Evolutionary conservation across 768 basidiomycete species (phyloP), one percentile per base, ranked within the genome.

Genomic region (Boletus reticuloceps): DNA sequence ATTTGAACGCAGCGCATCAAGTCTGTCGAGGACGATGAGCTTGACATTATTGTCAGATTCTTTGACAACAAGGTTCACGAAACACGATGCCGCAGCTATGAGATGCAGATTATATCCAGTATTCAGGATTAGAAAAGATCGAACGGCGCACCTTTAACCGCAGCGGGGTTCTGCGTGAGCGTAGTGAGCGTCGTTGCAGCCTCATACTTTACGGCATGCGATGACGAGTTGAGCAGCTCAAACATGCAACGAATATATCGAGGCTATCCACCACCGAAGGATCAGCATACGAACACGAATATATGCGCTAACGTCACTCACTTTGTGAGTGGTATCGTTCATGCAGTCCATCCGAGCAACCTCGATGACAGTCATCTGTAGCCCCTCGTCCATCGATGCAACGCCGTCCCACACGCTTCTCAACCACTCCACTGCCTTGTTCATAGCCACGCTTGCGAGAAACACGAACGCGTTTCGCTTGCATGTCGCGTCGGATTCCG

Each of bases 31-130:
- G 17, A 98, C 96, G 55, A 98, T 98, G 43, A 98, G 82, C 73
- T 98, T 98, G 72, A 98, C 96, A 64, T 99, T 99, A 75, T 98
- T 99, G 75, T 98, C 96, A 2, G 94, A 93, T 73, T 98, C 96
- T 74, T 95, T 96, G 70, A 89, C 79, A 56, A 94, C 86, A 44
- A 98, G 83, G 60, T 84, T 89, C 64, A 97, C 91, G 59, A 96
- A 85, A 60, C 83, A 89, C 10, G 86, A 83, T 5, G 94, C 95
- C 46, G 94, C 90, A 58, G 96, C 95, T 96, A 55, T 38, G 39
- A 36, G 19, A 52, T 44, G 34, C 22, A 14, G 12, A 55, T 60
- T 51, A 20, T 44, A 50, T 37, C 22, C 19, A 43, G 50, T n/a
- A 51, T 51, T 25, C 11, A 31, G 25, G 10, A 5, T 11, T 12